phyloP scores from a whole-genome alignment of 495 filamentous ascomycete genomes.

The Chaetomium fimeti region DNA sequence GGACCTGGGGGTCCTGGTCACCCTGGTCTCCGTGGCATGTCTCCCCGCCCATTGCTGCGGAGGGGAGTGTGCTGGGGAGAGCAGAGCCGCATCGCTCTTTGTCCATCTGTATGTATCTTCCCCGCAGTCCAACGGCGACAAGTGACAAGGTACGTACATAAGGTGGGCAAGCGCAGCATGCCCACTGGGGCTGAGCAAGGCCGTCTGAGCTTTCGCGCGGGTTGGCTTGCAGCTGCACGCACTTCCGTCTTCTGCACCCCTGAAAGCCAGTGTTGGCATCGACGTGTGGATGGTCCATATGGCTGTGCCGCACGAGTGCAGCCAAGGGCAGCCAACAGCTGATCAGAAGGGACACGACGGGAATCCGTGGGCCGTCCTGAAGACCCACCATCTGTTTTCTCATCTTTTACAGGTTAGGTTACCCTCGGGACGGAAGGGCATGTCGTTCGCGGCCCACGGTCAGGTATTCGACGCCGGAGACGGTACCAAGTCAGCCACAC shows the following conservation, averaged over 20 bases:
- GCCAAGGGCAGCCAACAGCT: not conserved
- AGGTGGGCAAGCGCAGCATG: not conserved
- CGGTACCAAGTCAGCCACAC: too few species aligned
- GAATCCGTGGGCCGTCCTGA: not conserved
- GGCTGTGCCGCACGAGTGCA: conserved; percentile 8
- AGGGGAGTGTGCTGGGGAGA: not conserved
- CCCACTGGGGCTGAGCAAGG: conserved; percentile 8
- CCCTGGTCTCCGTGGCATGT: not conserved
- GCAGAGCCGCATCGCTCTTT: conserved; percentile 14
- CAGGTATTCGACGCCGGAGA: not conserved
- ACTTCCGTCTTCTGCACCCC: not conserved
- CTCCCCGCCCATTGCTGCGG: not conserved
- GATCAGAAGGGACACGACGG: conserved; percentile 3
- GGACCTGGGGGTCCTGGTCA: not conserved
- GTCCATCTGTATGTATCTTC: too few species aligned
- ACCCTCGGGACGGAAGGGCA: too few species aligned
- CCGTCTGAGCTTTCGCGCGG: not conserved
- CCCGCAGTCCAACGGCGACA: not conserved
- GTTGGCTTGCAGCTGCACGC: not conserved
- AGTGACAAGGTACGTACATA: not conserved
- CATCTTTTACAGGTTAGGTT: not conserved
- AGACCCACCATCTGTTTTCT: not conserved
- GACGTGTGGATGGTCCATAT: not conserved
- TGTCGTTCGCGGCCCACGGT: not conserved
- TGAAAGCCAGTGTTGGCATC: conserved; percentile 2